phyloP scores from a whole-genome alignment of 768 basidiomycete genomes.

The Auricularia sp. region DNA sequence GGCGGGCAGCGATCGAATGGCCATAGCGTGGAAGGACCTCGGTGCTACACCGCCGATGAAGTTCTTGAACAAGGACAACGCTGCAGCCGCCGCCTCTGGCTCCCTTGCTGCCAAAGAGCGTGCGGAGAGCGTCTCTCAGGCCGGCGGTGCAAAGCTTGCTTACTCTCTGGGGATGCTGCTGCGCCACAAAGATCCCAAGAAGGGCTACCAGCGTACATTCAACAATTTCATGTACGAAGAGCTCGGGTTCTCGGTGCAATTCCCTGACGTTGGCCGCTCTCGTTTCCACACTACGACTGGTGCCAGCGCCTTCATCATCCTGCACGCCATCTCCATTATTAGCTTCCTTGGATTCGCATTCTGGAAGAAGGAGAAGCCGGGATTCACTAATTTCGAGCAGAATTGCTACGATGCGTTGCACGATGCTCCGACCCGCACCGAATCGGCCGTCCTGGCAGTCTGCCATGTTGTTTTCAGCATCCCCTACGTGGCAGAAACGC shows the following conservation, averaged over 20 bases:
- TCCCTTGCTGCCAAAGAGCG: background rate
- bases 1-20: background rate
- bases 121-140: background rate
- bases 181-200: background rate
- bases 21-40: background rate
- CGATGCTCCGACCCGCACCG: slow-evolving; percentile 4
- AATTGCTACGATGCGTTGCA: slow-evolving; percentile 21
- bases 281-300: slow-evolving; percentile 24
- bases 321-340: slow-evolving; percentile 15
- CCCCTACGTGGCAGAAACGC: background rate
- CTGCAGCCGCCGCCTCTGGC: background rate
- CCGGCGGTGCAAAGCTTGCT: background rate
- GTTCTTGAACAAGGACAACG: background rate
- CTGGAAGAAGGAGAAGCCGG: slow-evolving; percentile 20
- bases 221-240: slow-evolving; percentile 14
- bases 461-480: background rate
- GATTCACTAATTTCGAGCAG: slow-evolving; percentile 27
- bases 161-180: background rate
- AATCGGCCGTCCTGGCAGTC: background rate
- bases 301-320: slow-evolving; percentile 19
- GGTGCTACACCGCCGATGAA: background rate
- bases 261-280: slow-evolving; percentile 29
- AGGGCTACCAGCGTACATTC: slow-evolving; percentile 21
- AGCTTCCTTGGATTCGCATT: slow-evolving; percentile 20
- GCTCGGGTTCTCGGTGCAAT: slow-evolving; percentile 18